Percentiles rank a stretch among this genome's conserved stretches.
Evolutionary conservation across 352 stramenopile species (phyloP).

Genomic region (Pythium dissotocum): DNA sequence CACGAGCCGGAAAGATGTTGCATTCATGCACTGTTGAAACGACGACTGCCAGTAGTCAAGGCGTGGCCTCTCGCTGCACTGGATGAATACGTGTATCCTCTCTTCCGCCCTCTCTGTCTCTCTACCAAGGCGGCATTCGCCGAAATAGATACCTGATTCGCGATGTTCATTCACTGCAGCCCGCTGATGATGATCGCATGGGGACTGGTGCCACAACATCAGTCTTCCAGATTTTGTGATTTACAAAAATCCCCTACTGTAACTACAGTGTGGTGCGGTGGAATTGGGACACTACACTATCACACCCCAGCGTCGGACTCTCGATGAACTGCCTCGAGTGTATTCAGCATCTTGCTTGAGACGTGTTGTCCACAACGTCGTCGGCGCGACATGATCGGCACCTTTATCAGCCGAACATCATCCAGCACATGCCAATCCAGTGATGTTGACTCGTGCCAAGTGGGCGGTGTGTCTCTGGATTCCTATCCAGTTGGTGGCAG

Average conservation of each 20-base stretch:
- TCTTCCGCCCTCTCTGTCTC: too few relatives aligned
- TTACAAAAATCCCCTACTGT: not conserved
- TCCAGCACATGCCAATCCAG: slow-evolving; percentile 3
- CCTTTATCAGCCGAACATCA: not conserved
- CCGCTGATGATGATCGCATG: not conserved
- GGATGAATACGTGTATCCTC: too few relatives aligned
- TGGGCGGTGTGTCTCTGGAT: slow-evolving; percentile 4
- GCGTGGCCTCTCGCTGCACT: too few relatives aligned
- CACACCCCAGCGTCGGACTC: not conserved
- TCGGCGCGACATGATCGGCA: not conserved
- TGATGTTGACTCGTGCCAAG: slow-evolving; percentile 4
- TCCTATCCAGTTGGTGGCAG: slow-evolving; percentile 6
- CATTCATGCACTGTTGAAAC: too few relatives aligned
- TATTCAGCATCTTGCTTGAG: not conserved
- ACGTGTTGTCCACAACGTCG: not conserved
- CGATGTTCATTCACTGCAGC: not conserved
- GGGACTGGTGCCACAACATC: slow-evolving; percentile 1
- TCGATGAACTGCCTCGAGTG: not conserved
- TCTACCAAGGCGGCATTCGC: too few relatives aligned
- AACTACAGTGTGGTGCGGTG: not conserved
- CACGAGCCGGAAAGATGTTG: too few relatives aligned
- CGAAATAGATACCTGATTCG: not conserved
- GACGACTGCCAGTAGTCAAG: too few relatives aligned
- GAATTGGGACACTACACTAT: not conserved
- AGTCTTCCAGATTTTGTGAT: not conserved